These are phyloP conservation scores for Colletotrichum costaricense DNA, from an alignment of 2,329 filamentous ascomycete genomes.

Conservation along the genomic window DNA sequence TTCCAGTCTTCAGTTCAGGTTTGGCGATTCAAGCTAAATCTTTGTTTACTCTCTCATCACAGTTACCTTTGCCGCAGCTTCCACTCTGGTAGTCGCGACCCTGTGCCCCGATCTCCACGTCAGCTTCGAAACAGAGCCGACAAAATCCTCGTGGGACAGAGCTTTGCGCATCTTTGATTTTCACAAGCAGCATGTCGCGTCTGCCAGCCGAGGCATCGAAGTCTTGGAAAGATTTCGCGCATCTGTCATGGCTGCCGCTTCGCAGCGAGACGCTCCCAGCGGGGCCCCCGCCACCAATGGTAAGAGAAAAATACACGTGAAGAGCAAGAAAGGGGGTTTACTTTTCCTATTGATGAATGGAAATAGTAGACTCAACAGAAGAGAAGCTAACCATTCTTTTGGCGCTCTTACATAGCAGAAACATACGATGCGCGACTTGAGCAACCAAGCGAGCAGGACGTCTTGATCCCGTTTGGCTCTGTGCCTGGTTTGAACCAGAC, in stretches of 20 bases:
- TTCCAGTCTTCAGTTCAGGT: neutral
- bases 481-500: neutral
- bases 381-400: neutral
- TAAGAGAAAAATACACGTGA: neutral
- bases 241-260: neutral
- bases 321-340: neutral
- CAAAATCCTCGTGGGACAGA: neutral
- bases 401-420: neutral
- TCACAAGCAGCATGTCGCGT: neutral
- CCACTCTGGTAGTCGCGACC: neutral
- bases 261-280: neutral
- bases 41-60: neutral
- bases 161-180: constrained; percentile 16
- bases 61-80: constrained; percentile 21
- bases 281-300: neutral
- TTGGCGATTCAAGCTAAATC: neutral
- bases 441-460: neutral
- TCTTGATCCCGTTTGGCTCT: neutral
- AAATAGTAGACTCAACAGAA: neutral
- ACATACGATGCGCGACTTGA: neutral
- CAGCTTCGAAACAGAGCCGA: constrained; percentile 6
- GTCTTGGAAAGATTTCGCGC: constrained; percentile 7
- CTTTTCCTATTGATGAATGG: neutral
- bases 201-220: constrained; percentile 2
- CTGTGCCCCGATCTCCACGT: neutral